These are phyloP conservation scores for Eucalyptus caleyi DNA, from an alignment of 345 rosid genomes.

Conservation along the genomic window DNA sequence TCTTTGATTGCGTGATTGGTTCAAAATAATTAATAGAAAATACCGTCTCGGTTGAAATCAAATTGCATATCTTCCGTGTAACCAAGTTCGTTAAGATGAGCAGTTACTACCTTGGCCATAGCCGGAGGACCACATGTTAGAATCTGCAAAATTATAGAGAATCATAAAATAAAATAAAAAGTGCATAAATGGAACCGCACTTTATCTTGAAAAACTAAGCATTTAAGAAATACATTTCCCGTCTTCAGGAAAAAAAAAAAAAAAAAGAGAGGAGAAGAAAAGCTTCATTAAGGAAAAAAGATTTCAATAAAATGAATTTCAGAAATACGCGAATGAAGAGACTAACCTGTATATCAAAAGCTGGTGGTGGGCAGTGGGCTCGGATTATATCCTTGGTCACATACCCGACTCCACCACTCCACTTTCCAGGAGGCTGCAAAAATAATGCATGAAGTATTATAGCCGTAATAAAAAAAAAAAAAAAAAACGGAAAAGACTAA, in stretches of 20 bases:
- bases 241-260: too few relatives aligned
- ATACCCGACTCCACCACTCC: too few relatives aligned
- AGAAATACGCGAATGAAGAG: too few relatives aligned
- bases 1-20: too few relatives aligned
- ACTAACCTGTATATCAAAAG: slow-evolving; percentile 14
- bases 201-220: neutral
- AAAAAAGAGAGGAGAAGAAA: too few relatives aligned
- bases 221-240: neutral
- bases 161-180: neutral
- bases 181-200: neutral
- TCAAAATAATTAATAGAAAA: too few relatives aligned
- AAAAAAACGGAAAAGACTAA: neutral
- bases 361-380: slow-evolving; percentile 32
- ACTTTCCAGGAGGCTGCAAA: too few relatives aligned
- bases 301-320: too few relatives aligned
- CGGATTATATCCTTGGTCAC: slow-evolving; percentile 6
- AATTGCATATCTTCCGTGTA: slow-evolving; percentile 27
- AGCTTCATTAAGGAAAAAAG: too few relatives aligned
- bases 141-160: slow-evolving; percentile 7
- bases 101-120: slow-evolving; percentile 26
- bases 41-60: neutral
- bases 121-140: slow-evolving; percentile 28
- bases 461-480: too few relatives aligned
- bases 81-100: slow-evolving; percentile 22
- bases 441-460: too few relatives aligned